phyloP scores from a whole-genome alignment of 371 early-diverging fungal species.

The Rhizopus arrhizus region DNA sequence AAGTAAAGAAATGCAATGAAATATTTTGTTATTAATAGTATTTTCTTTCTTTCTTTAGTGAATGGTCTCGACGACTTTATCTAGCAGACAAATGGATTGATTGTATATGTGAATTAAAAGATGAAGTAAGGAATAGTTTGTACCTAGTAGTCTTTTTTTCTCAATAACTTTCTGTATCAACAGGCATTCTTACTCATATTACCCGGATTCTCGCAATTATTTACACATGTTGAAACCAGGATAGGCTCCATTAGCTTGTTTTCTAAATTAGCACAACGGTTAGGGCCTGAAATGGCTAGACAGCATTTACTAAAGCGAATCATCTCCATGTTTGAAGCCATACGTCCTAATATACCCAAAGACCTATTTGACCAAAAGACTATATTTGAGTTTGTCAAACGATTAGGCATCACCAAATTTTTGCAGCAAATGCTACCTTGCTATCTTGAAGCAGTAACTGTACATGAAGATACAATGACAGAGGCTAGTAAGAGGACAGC shows the following conservation, averaged over 20 bases:
- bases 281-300: constrained; percentile 61
- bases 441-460: constrained; percentile 60
- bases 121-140: constrained; percentile 39
- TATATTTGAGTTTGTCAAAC: constrained; percentile 55
- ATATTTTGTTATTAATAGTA: background rate
- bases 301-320: constrained; percentile 59
- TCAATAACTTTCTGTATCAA: constrained; percentile 13
- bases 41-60: constrained; percentile 24
- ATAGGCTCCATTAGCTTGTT: constrained; percentile 58
- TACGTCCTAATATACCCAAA: constrained; percentile 59
- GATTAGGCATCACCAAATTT: constrained; percentile 59
- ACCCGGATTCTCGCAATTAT: constrained; percentile 61
- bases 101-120: constrained; percentile 60
- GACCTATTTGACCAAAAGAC: constrained; percentile 48
- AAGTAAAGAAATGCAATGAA: constrained; percentile 11
- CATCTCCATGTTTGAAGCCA: constrained; percentile 63
- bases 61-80: constrained; percentile 52
- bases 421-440: constrained; percentile 65
- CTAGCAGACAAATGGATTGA: constrained; percentile 65
- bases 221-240: constrained; percentile 55
- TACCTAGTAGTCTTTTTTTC: background rate
- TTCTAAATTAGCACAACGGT: constrained; percentile 60
- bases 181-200: constrained; percentile 59
- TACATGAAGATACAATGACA: constrained; percentile 16
- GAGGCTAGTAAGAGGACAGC: background rate